Base-by-base conservation (phyloP, 1,284 basidiomycete species). In the Vanrija pseudolonga region DNA sequence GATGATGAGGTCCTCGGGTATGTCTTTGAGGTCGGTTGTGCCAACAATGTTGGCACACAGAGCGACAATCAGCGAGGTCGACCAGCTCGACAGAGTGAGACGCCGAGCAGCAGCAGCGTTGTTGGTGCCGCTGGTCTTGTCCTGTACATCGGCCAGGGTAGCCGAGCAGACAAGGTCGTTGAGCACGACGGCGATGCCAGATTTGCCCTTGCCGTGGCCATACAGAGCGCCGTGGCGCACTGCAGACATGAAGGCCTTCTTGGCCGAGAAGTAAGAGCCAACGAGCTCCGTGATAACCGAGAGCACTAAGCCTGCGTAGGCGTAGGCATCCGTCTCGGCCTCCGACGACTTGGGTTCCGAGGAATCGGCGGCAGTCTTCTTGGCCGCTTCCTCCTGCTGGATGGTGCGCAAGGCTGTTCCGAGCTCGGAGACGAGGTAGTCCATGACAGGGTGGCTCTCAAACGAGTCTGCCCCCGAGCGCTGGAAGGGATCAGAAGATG, bases 251-350 rank as follows among this genome's bases (percentile, higher is more conserved):
- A 98, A 93, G 4, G 88, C 85, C 22, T 85, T 74, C 76, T 98
- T 98, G 83, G 92, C 95, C 2, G 85, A 76, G 62, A 90, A 86
- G 72, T 98, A 98, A 17, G 93, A 97, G 55, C 95, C 93, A 2
- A 96, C 77, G 3, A 98, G 80, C 77, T 98, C 95, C 1, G 91
- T 90, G 46, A 98, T 79, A 60, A 87, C 87, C 68, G 95, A 90
- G 85, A 98, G 89, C 57, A 97, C 77, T 79, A 97, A 91, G 65
- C 87, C 89, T 14, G 84, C 80, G 69, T 94, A 95, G 6, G 58
- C 40, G 37, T 67, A 62, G 5, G 53, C 41, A 38, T 57, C 45
- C 15, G 50, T 19, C 17, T 26, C 18, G 7, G 23, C 19, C 12
- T 47, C 45, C 6, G 12, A 18, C 8, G 8, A 9, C 32, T 32